Evolutionary conservation across 768 basidiomycete genomes (phyloP), one percentile per base, ranked within the genome.

Genomic region (Trametes villosa): DNA sequence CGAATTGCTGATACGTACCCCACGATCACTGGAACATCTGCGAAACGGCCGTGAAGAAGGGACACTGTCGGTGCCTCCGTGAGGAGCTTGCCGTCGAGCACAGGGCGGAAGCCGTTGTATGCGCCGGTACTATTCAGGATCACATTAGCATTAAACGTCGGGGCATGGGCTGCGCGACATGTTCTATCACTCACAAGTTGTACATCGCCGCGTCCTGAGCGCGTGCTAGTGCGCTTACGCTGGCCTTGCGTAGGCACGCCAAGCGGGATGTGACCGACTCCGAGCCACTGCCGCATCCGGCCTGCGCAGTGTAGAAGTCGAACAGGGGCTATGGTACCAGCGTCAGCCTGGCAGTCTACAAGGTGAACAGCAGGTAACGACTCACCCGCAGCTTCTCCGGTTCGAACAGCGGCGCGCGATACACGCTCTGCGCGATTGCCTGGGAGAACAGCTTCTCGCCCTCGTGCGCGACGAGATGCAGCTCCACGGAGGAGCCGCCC

Each of bases 401-500:
- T 1, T 74, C 73, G 0, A 85, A 79, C 46, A 87, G 53, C 4
- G 84, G 81, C 0, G 78, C 74, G 18, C 86, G 73, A 63, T 76
- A 85, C 22, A 86, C 80, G 65, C 86, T 87, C 70, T 89, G 87
- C 1, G 80, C 83, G 63, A 88, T 87, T 9, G 82, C 87, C 13
- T 75, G 76, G 12, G 75, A 72, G 70, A 88, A 88, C 9, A 86
- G 67, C 18, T 68, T 58, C 48, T 76, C 68, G 20, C 70, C 71
- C 26, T 68, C 66, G 47, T 78, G 74, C 1, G 82, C 81, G 4
- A 84, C 75, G 41, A 87, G 75, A 63, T 86, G 84, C n/a, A 88
- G 73, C 66, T 83, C 83, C 4, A 86, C 79, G 0, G 82, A 83
- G 27, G 78, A 71, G 0, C 78, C 84, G 18, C 85, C 85, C 0